These are phyloP conservation scores for Ogataea trehalophila DNA, from an alignment of 805 yeast genomes.

Conservation along the genomic window DNA sequence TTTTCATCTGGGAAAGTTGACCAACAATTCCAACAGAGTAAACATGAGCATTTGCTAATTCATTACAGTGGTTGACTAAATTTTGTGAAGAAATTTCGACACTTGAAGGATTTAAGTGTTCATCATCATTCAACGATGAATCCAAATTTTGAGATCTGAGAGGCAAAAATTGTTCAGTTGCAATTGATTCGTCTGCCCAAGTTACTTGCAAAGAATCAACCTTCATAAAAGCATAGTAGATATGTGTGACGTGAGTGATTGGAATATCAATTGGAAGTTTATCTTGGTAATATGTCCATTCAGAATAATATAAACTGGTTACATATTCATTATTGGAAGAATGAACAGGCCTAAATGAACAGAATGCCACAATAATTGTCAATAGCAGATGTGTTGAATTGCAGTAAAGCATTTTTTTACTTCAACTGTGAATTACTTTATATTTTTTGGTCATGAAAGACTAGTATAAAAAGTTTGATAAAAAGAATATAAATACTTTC, in stretches of 20 bases:
- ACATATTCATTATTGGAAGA: constrained; percentile 1
- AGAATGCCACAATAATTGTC: neutral
- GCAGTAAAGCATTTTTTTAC: no score
- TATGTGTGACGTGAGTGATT: constrained; percentile 48
- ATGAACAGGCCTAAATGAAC: no score
- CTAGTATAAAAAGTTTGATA: no score
- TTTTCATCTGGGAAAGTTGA: constrained; percentile 26
- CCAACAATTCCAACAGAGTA: constrained; percentile 25
- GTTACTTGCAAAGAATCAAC: constrained; percentile 51
- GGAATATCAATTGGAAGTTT: constrained; percentile 64
- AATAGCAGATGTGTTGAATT: neutral
- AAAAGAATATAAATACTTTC: no score
- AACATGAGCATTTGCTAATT: neutral
- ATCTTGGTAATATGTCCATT: constrained; percentile 66
- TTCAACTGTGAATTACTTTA: no score
- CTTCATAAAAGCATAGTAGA: constrained; percentile 74
- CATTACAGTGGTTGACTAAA: neutral
- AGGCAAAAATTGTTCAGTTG: constrained; percentile 33
- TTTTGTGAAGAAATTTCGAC: no score
- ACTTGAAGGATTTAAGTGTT: neutral
- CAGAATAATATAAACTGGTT: constrained; percentile 40
- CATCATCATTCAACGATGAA: neutral
- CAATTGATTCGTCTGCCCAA: constrained; percentile 65
- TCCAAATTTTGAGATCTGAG: constrained; percentile 5
- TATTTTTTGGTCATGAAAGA: no score